phyloP scores from a whole-genome alignment of 345 rosid genomes.

The Hibiscus trionum region DNA sequence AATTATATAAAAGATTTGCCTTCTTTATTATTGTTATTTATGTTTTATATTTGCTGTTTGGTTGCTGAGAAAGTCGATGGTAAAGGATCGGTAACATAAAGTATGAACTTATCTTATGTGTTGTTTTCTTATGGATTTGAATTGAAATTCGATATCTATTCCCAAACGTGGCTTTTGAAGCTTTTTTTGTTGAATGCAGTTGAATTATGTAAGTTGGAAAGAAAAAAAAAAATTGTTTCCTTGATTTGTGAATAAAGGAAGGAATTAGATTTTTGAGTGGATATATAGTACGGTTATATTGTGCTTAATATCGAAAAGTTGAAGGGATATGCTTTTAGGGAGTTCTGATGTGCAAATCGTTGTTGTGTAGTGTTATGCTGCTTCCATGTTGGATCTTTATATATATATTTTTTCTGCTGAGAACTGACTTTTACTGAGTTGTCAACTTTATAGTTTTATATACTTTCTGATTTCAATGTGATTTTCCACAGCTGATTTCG shows the following conservation, averaged over 20 bases:
- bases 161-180: background rate
- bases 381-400: background rate
- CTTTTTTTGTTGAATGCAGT: background rate
- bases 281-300: background rate
- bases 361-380: background rate
- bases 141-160: background rate
- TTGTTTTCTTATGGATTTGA: background rate
- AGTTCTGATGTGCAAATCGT: background rate
- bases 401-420: background rate
- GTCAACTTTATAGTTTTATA: background rate
- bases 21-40: background rate
- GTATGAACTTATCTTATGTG: background rate
- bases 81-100: background rate
- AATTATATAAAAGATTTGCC: background rate
- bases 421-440: background rate
- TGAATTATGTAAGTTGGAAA: background rate
- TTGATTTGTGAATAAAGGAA: background rate
- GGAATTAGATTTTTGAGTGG: background rate
- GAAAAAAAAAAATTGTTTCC: background rate
- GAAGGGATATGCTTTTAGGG: background rate
- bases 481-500: background rate
- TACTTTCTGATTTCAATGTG: background rate
- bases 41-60: background rate
- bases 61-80: slow-evolving; percentile 5
- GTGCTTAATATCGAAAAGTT: background rate